Conservation (phyloP, 108 stramenopile species). For the Conticribra guillardii region DNA sequence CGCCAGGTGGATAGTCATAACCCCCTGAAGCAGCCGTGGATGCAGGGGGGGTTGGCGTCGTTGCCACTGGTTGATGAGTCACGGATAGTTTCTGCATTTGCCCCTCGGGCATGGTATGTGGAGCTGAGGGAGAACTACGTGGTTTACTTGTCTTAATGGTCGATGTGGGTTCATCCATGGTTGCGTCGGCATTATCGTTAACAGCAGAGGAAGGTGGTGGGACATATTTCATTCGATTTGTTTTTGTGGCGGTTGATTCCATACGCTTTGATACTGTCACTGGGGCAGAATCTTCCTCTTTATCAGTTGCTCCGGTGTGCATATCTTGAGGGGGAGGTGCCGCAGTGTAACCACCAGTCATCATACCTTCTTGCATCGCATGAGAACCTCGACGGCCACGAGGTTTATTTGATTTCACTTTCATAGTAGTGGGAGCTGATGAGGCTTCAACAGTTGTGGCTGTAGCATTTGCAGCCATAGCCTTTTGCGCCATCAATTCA, state of each 20-base stretch:
- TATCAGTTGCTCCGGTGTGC: too few relatives aligned
- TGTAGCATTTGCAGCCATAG: neutral
- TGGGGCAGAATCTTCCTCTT: too few relatives aligned
- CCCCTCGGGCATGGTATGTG: constrained; percentile 21
- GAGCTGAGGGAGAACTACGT: neutral
- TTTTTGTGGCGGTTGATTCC: neutral
- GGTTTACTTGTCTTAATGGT: constrained; percentile 9
- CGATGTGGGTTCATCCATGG: neutral
- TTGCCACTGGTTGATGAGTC: neutral
- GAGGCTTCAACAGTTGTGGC: neutral
- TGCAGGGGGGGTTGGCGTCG: neutral
- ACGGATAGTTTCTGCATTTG: constrained; percentile 21
- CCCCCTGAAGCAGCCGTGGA: neutral
- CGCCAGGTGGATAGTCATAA: constrained; percentile 4
- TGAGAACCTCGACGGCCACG: neutral
- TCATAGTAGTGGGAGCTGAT: constrained; percentile 1
- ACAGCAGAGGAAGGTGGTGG: neutral
- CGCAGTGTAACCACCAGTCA: neutral
- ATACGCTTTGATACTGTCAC: neutral
- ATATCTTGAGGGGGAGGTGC: neutral
- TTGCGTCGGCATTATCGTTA: neutral
- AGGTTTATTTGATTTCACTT: constrained; percentile 13
- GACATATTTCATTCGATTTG: neutral
- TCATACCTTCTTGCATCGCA: neutral
- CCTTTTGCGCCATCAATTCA: constrained; percentile 29